phyloP scores from a whole-genome alignment of 2,329 filamentous ascomycete species.

The Cytospora piceicola region DNA sequence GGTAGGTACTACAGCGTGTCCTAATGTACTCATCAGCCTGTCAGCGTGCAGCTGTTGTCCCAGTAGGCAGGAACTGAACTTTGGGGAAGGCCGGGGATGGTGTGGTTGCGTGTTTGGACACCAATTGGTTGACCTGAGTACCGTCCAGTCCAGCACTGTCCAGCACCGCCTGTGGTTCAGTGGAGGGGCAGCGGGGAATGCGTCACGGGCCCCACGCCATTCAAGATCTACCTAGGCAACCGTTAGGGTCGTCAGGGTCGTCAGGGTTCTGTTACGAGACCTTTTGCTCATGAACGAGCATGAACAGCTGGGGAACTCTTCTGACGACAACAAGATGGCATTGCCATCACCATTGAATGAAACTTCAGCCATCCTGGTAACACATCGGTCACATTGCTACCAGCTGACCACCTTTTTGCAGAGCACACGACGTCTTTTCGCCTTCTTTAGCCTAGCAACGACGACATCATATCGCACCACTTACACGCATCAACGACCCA shows the following conservation, averaged over 20 bases:
- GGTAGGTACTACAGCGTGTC: background rate
- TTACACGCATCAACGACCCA: background rate
- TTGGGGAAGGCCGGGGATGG: conserved; percentile 1
- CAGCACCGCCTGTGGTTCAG: too few species aligned
- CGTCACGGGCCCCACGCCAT: conserved; percentile 2
- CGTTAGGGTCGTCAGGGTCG: background rate
- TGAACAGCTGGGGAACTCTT: background rate
- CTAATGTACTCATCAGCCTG: background rate
- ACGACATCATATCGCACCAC: conserved; percentile 3
- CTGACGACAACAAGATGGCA: background rate
- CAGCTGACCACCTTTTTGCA: background rate
- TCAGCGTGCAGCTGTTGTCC: background rate
- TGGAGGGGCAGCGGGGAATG: background rate
- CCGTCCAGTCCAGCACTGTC: too few species aligned
- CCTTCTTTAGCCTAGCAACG: background rate
- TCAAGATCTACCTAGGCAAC: too few species aligned
- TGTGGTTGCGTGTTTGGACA: background rate
- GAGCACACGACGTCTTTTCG: background rate
- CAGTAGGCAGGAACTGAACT: background rate
- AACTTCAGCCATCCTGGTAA: background rate
- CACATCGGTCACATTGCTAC: background rate
- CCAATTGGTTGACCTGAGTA: background rate
- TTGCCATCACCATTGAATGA: background rate
- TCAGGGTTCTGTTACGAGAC: background rate
- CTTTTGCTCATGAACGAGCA: background rate